These are phyloP conservation scores for Mortierella sp. DNA, from an alignment of 371 early-diverging fungal genomes.

Conservation along the genomic window DNA sequence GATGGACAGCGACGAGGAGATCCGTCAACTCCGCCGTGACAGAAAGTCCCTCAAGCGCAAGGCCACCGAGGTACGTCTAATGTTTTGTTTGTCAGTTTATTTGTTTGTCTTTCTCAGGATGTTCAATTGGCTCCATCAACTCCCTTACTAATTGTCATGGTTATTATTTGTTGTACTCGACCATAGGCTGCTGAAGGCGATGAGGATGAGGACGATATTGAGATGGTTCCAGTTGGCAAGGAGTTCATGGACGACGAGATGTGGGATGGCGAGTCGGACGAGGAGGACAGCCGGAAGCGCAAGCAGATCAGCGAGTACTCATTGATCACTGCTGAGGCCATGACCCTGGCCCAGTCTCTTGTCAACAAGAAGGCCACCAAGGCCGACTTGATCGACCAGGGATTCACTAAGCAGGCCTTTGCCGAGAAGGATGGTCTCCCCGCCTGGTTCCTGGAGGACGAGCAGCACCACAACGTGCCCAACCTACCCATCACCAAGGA, in stretches of 20 bases:
- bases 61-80: conserved; percentile 42
- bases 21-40: conserved; percentile 46
- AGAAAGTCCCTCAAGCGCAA: conserved; percentile 57
- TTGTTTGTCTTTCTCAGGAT: background rate
- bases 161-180: background rate
- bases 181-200: conserved; percentile 47
- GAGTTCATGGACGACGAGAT: conserved; percentile 72
- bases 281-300: conserved; percentile 78
- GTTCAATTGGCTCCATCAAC: too few relatives aligned
- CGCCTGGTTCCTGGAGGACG: conserved; percentile 95
- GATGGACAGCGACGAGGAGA: conserved; percentile 60
- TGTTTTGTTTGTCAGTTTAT: background rate
- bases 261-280: conserved; percentile 79
- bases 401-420: conserved; percentile 91
- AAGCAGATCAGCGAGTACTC: conserved; percentile 60
- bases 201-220: conserved; percentile 69
- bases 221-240: conserved; percentile 68
- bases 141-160: background rate
- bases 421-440: conserved; percentile 91
- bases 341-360: conserved; percentile 90
- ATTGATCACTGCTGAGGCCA: conserved; percentile 87
- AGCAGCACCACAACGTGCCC: conserved; percentile 88
- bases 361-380: conserved; percentile 82
- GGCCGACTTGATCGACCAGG: conserved; percentile 87
- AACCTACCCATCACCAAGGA: conserved; percentile 95